A percentile compares a stretch with the other conserved stretches of the same genome.
Evolutionary conservation across 768 basidiomycete genomes (phyloP).

Genomic region (Sporobolomyces phaffii): DNA sequence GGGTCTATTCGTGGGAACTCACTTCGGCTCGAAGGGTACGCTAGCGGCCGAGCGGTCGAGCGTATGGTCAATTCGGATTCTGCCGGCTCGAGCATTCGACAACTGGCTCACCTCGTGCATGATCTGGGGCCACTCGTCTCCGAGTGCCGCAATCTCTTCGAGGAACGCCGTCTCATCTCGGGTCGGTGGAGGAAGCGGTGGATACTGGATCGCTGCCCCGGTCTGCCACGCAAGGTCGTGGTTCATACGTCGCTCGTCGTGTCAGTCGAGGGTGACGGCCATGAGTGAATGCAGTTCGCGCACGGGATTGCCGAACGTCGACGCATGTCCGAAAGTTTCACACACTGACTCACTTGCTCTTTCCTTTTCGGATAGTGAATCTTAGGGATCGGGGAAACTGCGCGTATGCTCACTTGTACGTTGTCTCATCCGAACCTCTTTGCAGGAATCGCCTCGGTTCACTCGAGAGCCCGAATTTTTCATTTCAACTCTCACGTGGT

Average conservation of each 20-base stretch:
- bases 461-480: background rate
- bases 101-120: slow-evolving; percentile 3
- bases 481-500: no score
- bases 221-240: background rate
- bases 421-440: no score
- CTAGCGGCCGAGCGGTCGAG: background rate
- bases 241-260: background rate
- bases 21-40: slow-evolving; percentile 1
- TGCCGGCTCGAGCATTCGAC: background rate
- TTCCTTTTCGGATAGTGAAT: no score
- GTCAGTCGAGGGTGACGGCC: background rate
- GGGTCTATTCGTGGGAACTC: background rate
- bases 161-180: slow-evolving; percentile 1
- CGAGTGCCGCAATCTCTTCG: background rate
- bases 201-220: background rate
- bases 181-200: background rate
- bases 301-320: background rate
- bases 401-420: no score
- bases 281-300: background rate
- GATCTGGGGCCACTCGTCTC: slow-evolving; percentile 1
- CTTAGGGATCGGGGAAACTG: no score
- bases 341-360: background rate
- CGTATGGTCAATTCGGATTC: background rate
- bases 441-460: no score
- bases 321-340: no score